Conservation (phyloP, 2,329 filamentous ascomycete genomes). For the Penicillium sp. region DNA sequence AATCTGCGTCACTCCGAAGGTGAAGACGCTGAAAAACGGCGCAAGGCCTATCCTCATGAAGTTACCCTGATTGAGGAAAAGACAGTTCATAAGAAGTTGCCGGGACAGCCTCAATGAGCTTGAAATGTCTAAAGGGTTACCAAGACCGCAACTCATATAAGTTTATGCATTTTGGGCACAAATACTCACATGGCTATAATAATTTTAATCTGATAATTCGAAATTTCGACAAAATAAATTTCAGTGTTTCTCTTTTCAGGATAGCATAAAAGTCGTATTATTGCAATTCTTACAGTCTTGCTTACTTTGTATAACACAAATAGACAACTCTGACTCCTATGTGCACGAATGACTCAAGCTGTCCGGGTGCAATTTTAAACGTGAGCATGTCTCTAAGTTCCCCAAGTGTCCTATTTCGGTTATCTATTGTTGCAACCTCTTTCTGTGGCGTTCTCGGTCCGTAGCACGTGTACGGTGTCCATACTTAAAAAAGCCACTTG, state of each 20-base stretch:
- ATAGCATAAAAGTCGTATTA: too few relatives aligned
- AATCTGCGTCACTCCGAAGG: background rate
- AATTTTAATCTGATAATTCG: background rate
- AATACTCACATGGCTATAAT: background rate
- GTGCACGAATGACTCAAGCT: too few relatives aligned
- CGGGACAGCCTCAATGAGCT: background rate
- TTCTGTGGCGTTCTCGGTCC: conserved; percentile 3
- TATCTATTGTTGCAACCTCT: background rate
- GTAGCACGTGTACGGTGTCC: background rate
- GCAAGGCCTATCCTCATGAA: background rate
- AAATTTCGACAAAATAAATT: background rate
- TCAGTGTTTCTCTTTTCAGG: background rate
- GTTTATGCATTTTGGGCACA: background rate
- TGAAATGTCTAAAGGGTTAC: background rate
- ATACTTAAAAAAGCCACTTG: too few relatives aligned
- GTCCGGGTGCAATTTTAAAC: too few relatives aligned
- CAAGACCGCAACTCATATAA: background rate
- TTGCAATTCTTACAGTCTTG: too few relatives aligned
- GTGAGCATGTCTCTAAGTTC: background rate
- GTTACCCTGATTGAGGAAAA: background rate
- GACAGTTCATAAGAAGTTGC: background rate
- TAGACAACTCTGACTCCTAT: too few relatives aligned
- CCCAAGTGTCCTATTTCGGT: background rate
- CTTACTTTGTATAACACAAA: too few relatives aligned
- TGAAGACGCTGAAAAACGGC: background rate